Conservation (phyloP, 768 basidiomycete genomes). For the Phallus indusiatus region DNA sequence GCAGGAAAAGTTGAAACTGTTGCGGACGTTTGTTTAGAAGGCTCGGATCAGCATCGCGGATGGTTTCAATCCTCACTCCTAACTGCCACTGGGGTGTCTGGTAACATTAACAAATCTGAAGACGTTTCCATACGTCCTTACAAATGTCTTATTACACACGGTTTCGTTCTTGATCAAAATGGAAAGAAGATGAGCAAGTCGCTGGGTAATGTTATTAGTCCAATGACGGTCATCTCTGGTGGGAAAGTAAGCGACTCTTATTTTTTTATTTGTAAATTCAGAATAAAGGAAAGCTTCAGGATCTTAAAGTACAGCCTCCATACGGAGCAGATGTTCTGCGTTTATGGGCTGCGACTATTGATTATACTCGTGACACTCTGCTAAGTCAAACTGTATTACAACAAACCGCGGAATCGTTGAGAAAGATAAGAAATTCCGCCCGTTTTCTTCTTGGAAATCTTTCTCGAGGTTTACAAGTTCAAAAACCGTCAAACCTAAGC, state of each 20-base stretch:
- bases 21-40: conserved; percentile 89
- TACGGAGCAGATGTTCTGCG: conserved; percentile 84
- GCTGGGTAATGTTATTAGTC: conserved; percentile 82
- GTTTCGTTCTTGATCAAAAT: conserved; percentile 86
- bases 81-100: conserved; percentile 50
- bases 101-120: not conserved
- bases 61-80: conserved; percentile 98
- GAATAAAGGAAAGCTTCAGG: conserved; percentile 25
- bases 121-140: conserved; percentile 47
- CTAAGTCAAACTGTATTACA: conserved; percentile 71
- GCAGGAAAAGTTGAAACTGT: conserved; percentile 23
- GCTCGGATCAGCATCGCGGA: conserved; percentile 94
- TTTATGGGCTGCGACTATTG: conserved; percentile 86
- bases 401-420: conserved; percentile 63
- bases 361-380: conserved; percentile 82
- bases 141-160: conserved; percentile 80
- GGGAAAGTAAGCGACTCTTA: conserved; percentile 43
- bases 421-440: conserved; percentile 80
- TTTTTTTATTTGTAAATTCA: not conserved
- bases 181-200: conserved; percentile 99
- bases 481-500: conserved; percentile 30
- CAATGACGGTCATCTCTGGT: conserved; percentile 70
- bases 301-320: conserved; percentile 60
- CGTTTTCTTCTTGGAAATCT: conserved; percentile 83
- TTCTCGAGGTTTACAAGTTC: conserved; percentile 25